Evolutionary conservation across 1,284 basidiomycete genomes (phyloP), one percentile per base, ranked within the genome.

Genomic region (Apiotrichum gracile): DNA sequence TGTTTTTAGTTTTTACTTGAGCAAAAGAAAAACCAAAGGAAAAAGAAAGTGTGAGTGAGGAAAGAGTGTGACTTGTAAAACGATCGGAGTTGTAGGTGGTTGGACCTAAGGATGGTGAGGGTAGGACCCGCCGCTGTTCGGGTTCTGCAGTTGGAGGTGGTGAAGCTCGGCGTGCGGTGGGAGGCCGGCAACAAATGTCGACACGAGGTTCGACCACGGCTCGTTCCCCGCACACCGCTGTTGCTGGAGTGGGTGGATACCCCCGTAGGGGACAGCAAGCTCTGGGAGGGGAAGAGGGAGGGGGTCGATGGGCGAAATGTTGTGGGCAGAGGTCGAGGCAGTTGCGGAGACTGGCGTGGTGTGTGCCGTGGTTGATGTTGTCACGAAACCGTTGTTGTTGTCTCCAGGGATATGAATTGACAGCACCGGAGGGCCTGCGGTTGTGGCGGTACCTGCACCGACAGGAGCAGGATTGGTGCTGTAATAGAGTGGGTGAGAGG

Each of bases 61-160:
- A 45, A 45, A 6, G 43, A 45, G 29, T 45, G 43, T 45, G 43
- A 19, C 12, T 25, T 9, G 25, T 26, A 31, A 14, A 45, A 45
- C 19, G 43, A 45, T 16, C 27, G 43, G 33, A 21, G 31, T n/a
- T 33, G n/a, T 21, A 45, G 43, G 43, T 34, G 10, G 43, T 45
- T 33, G 27, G 31, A 27, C 43, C 43, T 45, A 45, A 45, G 17
- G 43, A 45, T 45, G 43, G 43, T 45, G 43, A 16, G 43, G 14
- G 26, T 26, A 22, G 43, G 27, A 21, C 43, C 21, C 43, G 25
- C 43, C 43, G 43, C 29, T 34, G 27, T 19, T 31, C n/a, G 43
- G 43, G 43, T 26, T 19, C 43, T 45, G 43, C 19, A 45, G 43
- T 33, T 31, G 43, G 29, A 45, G 43, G 13, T 45, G 27, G 29